phyloP scores from a whole-genome alignment of 2,329 filamentous ascomycete species.

The Aspergillus sp. region DNA sequence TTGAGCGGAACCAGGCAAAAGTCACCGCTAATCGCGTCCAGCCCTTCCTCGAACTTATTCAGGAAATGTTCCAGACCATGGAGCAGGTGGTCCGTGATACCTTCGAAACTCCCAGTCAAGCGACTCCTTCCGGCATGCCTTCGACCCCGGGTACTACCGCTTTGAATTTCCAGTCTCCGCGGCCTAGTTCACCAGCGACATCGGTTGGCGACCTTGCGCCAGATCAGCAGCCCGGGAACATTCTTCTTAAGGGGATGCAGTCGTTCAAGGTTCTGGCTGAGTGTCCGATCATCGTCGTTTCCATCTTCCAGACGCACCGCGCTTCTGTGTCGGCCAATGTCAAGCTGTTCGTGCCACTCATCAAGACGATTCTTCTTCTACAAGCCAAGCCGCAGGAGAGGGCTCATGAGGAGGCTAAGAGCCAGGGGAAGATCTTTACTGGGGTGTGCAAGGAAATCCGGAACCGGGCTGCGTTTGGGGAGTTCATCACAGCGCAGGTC shows the following conservation, averaged over 20 bases:
- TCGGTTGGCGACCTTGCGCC: constrained; percentile 70
- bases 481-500: constrained; percentile 95
- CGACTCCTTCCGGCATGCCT: constrained; percentile 44
- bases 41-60: constrained; percentile 80
- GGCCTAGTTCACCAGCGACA: constrained; percentile 80
- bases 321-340: constrained; percentile 73
- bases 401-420: constrained; percentile 76
- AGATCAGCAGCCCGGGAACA: constrained; percentile 73
- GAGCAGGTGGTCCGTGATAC: constrained; percentile 91
- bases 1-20: constrained; percentile 86
- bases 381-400: constrained; percentile 90
- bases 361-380: constrained; percentile 78
- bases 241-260: constrained; percentile 86
- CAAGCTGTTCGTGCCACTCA: constrained; percentile 83
- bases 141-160: constrained; percentile 44
- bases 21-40: constrained; percentile 75
- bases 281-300: constrained; percentile 97
- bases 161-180: constrained; percentile 74
- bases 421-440: constrained; percentile 74
- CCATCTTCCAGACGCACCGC: constrained; percentile 90
- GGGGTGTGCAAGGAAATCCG: constrained; percentile 90
- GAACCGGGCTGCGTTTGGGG: constrained; percentile 87
- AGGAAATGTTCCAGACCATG: constrained; percentile 93
- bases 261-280: constrained; percentile 98
- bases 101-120: constrained; percentile 66